Evolutionary conservation across 371 early-diverging fungal species (phyloP).

Genomic region (Mortierella sp.): DNA sequence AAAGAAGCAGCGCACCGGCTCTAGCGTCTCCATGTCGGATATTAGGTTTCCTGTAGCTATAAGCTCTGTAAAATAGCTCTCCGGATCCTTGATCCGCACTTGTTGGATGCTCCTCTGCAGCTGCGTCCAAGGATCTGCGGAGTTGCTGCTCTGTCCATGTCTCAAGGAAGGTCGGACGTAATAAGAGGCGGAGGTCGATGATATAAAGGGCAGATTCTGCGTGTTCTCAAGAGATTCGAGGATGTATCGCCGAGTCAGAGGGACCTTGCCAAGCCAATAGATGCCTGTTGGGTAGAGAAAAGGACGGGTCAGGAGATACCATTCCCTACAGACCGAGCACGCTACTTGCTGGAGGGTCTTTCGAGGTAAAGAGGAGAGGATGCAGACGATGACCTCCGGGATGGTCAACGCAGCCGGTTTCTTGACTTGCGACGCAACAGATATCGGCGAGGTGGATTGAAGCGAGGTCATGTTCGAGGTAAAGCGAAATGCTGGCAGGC

Average conservation of each 20-base stretch:
- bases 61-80: conserved; percentile 9
- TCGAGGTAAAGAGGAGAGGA: conserved; percentile 4
- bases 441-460: too few species aligned
- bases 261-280: conserved; percentile 24
- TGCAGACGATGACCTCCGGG: conserved; percentile 9
- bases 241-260: conserved; percentile 8
- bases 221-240: conserved; percentile 4
- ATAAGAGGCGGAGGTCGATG: conserved; percentile 8
- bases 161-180: conserved; percentile 10
- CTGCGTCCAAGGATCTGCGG: conserved; percentile 2
- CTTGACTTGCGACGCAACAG: too few species aligned
- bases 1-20: not conserved
- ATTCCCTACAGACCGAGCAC: conserved; percentile 8
- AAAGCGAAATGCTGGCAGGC: too few species aligned
- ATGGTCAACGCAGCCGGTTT: conserved; percentile 11
- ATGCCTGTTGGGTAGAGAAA: conserved; percentile 1
- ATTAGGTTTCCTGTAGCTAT: not conserved
- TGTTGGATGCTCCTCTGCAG: too few species aligned
- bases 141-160: not conserved
- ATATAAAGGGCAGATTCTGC: conserved; percentile 13
- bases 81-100: not conserved
- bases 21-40: not conserved
- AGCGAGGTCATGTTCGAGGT: too few species aligned
- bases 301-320: conserved; percentile 17
- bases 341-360: not conserved